Evolutionary conservation across 139 green algal genomes (phyloP).

Genomic region (Mychonastes homosphaera): DNA sequence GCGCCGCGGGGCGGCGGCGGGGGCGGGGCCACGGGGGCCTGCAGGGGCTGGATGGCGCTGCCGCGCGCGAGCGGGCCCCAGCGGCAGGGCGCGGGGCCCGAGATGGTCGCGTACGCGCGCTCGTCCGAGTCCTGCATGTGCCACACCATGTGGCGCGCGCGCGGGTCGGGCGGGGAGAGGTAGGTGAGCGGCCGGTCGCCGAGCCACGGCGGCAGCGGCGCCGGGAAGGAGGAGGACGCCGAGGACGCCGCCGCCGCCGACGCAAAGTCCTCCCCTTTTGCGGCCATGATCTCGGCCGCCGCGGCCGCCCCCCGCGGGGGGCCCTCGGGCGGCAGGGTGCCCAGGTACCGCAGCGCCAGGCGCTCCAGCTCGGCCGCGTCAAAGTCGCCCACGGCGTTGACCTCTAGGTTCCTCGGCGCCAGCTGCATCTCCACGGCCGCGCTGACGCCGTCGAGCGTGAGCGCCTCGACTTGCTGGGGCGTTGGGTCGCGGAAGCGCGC

Average conservation of each 20-base stretch:
- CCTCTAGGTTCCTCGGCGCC: slow-evolving; percentile 53
- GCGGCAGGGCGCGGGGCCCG: slow-evolving; percentile 64
- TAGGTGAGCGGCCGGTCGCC: too few species aligned
- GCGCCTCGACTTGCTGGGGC: slow-evolving; percentile 69
- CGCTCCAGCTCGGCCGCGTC: slow-evolving; percentile 63
- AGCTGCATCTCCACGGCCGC: slow-evolving; percentile 55
- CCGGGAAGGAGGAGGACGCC: too few species aligned
- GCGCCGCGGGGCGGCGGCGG: slow-evolving; percentile 10
- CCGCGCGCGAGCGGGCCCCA: slow-evolving; percentile 45
- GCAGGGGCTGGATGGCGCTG: not conserved
- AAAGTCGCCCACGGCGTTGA: slow-evolving; percentile 90
- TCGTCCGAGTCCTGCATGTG: slow-evolving; percentile 87
- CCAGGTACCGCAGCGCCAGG: slow-evolving; percentile 58
- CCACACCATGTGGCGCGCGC: slow-evolving; percentile 45
- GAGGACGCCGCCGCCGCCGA: too few species aligned
- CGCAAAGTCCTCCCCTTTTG: too few species aligned
- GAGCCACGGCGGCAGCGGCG: too few species aligned
- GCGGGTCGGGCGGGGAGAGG: not conserved
- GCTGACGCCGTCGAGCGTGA: slow-evolving; percentile 69
- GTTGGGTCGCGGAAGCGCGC: slow-evolving; percentile 69
- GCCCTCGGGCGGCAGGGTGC: slow-evolving; percentile 31
- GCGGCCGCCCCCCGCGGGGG: too few species aligned
- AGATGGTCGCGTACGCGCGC: slow-evolving; percentile 84
- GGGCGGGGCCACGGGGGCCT: slow-evolving; percentile 4
- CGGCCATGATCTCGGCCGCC: too few species aligned